phyloP scores from a whole-genome alignment of 2,329 filamentous ascomycete species.

The Pyrenochaeta sp. region DNA sequence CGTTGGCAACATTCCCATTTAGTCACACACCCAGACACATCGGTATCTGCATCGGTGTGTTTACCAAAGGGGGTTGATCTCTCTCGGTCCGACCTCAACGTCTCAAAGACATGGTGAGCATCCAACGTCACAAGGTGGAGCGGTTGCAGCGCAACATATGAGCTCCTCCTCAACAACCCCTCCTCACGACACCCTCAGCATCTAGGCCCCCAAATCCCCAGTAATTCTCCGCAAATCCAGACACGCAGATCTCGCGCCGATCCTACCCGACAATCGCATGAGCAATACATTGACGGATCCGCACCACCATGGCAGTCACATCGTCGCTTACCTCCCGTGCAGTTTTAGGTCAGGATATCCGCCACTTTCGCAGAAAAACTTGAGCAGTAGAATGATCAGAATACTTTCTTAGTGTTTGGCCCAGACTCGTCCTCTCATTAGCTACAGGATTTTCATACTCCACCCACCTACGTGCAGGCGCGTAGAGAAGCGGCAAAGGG shows the following conservation, averaged over 20 bases:
- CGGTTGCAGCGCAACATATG: background rate
- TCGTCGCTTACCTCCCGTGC: background rate
- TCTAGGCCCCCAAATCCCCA: constrained; percentile 6
- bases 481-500: constrained; percentile 1
- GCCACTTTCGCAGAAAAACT: background rate
- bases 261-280: constrained; percentile 21
- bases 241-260: constrained; percentile 34
- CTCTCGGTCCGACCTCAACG: constrained; percentile 1
- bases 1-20: constrained; percentile 8
- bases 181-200: constrained; percentile 28
- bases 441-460: too few relatives aligned
- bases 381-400: too few relatives aligned
- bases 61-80: background rate
- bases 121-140: background rate
- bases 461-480: too few relatives aligned
- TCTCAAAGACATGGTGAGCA: too few relatives aligned
- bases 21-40: background rate
- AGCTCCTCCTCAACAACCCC: constrained; percentile 17
- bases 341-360: background rate
- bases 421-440: too few relatives aligned
- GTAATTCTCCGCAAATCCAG: constrained; percentile 35
- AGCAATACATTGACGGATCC: constrained; percentile 2
- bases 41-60: background rate
- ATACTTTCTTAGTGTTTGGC: too few relatives aligned
- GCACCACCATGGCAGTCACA: constrained; percentile 3